Conservation (phyloP, 176 grass and related monocot genomes). For the Miscanthus lutarioriparius region DNA sequence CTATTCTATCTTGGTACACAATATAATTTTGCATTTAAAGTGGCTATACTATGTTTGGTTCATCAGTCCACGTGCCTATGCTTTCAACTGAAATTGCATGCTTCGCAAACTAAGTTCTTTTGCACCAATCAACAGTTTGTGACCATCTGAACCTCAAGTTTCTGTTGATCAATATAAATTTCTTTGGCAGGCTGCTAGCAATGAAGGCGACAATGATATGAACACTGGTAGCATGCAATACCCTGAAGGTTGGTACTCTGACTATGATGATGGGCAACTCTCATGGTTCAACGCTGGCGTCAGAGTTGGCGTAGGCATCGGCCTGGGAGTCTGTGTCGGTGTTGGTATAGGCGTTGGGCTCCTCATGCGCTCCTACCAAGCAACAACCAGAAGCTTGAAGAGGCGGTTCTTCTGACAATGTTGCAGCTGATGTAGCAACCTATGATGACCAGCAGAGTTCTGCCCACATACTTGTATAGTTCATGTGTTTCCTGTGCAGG, state of each 20-base stretch:
- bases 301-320: slow-evolving; percentile 85
- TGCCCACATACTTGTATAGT: slow-evolving; percentile 7
- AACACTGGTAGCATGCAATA: slow-evolving; percentile 50
- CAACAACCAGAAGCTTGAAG: slow-evolving; percentile 76
- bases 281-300: slow-evolving; percentile 98
- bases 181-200: slow-evolving; percentile 37
- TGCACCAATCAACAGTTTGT: neutral
- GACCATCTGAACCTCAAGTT: neutral
- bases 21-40: neutral
- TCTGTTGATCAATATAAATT: slow-evolving; percentile 16
- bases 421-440: neutral
- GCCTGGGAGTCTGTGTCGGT: slow-evolving; percentile 88
- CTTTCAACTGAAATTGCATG: neutral
- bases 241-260: slow-evolving; percentile 68
- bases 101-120: neutral
- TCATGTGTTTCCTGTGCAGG: slow-evolving; percentile 18
- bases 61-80: neutral
- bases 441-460: neutral
- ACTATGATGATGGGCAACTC: slow-evolving; percentile 68
- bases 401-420: slow-evolving; percentile 70
- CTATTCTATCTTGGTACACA: neutral
- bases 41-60: neutral
- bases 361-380: slow-evolving; percentile 87
- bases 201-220: slow-evolving; percentile 42
- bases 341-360: slow-evolving; percentile 94